Conservation (phyloP, 345 rosid genomes). For the Lumnitzera racemosa region DNA sequence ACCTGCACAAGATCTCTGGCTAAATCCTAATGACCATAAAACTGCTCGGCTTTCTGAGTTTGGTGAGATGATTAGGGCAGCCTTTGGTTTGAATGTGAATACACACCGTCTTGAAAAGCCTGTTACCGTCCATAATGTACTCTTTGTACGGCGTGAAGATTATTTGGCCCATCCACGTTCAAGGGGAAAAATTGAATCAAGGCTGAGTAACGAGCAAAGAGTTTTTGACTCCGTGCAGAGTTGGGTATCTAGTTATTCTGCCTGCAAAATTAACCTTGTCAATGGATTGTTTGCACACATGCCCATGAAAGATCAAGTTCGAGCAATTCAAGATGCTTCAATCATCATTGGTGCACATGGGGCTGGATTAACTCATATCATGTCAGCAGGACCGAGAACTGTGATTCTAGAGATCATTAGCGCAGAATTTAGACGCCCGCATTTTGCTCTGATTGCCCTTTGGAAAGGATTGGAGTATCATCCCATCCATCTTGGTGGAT, state of each 20-base stretch:
- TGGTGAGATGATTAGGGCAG: slow-evolving; percentile 86
- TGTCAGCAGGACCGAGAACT: slow-evolving; percentile 75
- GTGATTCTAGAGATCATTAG: slow-evolving; percentile 78
- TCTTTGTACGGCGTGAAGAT: slow-evolving; percentile 87
- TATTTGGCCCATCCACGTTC: slow-evolving; percentile 95
- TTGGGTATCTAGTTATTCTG: slow-evolving; percentile 49
- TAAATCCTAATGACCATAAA: slow-evolving; percentile 46
- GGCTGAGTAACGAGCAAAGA: slow-evolving; percentile 79
- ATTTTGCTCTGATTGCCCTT: slow-evolving; percentile 65
- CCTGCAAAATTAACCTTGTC: slow-evolving; percentile 64
- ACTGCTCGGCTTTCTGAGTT: slow-evolving; percentile 82
- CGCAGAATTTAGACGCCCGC: slow-evolving; percentile 58
- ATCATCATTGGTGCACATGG: slow-evolving; percentile 96
- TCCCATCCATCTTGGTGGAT: slow-evolving; percentile 59
- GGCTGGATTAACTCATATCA: slow-evolving; percentile 88
- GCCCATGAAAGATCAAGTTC: slow-evolving; percentile 83
- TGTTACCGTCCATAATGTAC: slow-evolving; percentile 43
- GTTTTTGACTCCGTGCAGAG: slow-evolving; percentile 55
- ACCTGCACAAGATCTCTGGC: slow-evolving; percentile 58
- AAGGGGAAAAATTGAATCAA: slow-evolving; percentile 68
- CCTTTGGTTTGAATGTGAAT: slow-evolving; percentile 63
- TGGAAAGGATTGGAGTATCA: slow-evolving; percentile 97
- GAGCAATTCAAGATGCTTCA: slow-evolving; percentile 85
- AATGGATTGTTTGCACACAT: slow-evolving; percentile 89
- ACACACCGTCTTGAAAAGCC: slow-evolving; percentile 46